Evolutionary conservation across 2,329 filamentous ascomycete species (phyloP).

Genomic region (Phaeosphaeria sp.): DNA sequence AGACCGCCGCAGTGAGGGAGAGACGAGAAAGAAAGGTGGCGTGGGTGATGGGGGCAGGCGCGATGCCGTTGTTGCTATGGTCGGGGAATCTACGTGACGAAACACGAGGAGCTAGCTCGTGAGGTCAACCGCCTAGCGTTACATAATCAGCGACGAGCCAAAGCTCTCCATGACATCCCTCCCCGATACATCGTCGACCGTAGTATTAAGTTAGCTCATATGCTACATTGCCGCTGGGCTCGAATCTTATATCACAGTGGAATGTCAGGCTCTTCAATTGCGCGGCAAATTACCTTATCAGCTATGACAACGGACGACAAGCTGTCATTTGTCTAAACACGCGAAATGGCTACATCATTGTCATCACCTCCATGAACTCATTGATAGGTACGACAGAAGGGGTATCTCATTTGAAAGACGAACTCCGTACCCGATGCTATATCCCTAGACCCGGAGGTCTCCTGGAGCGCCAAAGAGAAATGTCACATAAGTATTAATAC

Average conservation of each 20-base stretch:
- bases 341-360: neutral
- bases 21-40: slow-evolving; percentile 35
- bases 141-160: neutral
- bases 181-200: neutral
- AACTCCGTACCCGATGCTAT: slow-evolving; percentile 32
- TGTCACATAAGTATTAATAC: slow-evolving; percentile 20
- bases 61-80: slow-evolving; percentile 33
- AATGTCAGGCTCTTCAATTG: no score
- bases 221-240: no score
- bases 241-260: no score
- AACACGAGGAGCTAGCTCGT: no score
- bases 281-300: no score
- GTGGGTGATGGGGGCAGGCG: slow-evolving; percentile 41
- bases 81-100: slow-evolving; percentile 33
- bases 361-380: neutral
- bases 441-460: neutral
- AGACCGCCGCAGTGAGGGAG: slow-evolving; percentile 34
- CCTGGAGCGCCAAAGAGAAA: slow-evolving; percentile 10
- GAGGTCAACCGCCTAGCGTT: no score
- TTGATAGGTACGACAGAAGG: slow-evolving; percentile 13
- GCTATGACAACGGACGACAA: neutral
- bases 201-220: neutral
- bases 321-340: neutral
- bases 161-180: neutral
- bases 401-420: slow-evolving; percentile 41